Percentiles rank a stretch among this genome's conserved stretches.
Conservation (phyloP, 2,329 filamentous ascomycete genomes). For the Penicillium capsulatum region DNA sequence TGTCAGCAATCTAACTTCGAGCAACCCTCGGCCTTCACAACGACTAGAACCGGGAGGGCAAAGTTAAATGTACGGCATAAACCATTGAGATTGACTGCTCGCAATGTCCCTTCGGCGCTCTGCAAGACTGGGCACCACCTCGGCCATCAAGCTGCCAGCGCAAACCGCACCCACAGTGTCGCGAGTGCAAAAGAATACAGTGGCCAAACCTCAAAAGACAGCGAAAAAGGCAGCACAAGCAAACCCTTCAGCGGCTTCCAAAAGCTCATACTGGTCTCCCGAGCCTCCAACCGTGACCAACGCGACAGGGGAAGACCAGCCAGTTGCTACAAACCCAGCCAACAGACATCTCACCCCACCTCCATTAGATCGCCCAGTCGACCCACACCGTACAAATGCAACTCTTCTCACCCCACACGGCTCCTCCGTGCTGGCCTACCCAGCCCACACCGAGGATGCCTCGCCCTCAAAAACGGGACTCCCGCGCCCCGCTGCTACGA, state of each 20-base stretch:
- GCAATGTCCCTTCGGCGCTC: constrained; percentile 53
- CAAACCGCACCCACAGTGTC: constrained; percentile 21
- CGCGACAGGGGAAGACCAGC: too few relatives aligned
- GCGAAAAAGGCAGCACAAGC: constrained; percentile 21
- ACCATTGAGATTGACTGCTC: background rate
- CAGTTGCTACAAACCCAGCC: constrained; percentile 9
- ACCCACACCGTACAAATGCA: constrained; percentile 47
- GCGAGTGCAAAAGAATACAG: constrained; percentile 23
- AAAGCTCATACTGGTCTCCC: constrained; percentile 21
- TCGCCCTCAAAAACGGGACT: constrained; percentile 41
- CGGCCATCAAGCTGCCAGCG: constrained; percentile 16
- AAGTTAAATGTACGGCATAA: too few relatives aligned
- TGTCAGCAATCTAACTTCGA: background rate
- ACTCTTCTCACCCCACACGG: constrained; percentile 47
- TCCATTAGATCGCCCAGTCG: constrained; percentile 43
- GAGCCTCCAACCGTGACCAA: constrained; percentile 12
- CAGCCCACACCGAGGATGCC: constrained; percentile 37
- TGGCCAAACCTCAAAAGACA: constrained; percentile 30
- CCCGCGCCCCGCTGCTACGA: constrained; percentile 54
- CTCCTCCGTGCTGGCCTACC: constrained; percentile 47
- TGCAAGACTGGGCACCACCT: constrained; percentile 42
- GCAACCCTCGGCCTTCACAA: background rate
- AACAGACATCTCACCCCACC: constrained; percentile 46
- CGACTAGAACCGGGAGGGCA: too few relatives aligned
- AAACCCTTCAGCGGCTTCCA: constrained; percentile 5